A percentile compares a stretch with the other conserved stretches of the same genome.
Evolutionary conservation across 306 rosid genomes (phyloP).

Genomic region (Lathyrus oleraceus): DNA sequence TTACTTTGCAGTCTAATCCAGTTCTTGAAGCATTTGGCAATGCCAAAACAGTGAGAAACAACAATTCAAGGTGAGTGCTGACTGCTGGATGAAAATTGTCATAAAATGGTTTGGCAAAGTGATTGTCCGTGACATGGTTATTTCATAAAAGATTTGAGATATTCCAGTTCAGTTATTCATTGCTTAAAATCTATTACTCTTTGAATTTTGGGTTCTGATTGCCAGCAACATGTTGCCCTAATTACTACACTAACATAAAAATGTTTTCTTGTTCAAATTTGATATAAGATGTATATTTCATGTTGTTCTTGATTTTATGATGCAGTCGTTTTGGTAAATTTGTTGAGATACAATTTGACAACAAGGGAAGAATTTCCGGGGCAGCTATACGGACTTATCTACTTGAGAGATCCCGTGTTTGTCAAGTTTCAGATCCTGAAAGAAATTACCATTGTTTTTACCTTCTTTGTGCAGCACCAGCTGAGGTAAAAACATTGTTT

Average conservation of each 20-base stretch:
- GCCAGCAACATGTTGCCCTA: slow-evolving; percentile 21
- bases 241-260: not conserved
- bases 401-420: slow-evolving; percentile 99
- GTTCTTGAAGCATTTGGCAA: slow-evolving; percentile 99
- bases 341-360: slow-evolving; percentile 99
- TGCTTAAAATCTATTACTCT: slow-evolving; percentile 27
- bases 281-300: slow-evolving; percentile 26
- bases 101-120: slow-evolving; percentile 21
- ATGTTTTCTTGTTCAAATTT: slow-evolving; percentile 32
- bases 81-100: slow-evolving; percentile 14
- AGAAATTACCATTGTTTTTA: slow-evolving; percentile 99
- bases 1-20: slow-evolving; percentile 87
- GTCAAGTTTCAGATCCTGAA: slow-evolving; percentile 97
- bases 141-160: not conserved
- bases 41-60: slow-evolving; percentile 97
- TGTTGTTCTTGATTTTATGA: slow-evolving; percentile 40
- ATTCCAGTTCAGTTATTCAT: slow-evolving; percentile 1
- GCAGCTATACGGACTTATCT: slow-evolving; percentile 94
- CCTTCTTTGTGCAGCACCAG: slow-evolving; percentile 97
- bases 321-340: slow-evolving; percentile 99
- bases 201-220: slow-evolving; percentile 30
- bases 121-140: slow-evolving; percentile 8
- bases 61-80: slow-evolving; percentile 90
- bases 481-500: slow-evolving; percentile 64
- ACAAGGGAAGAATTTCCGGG: slow-evolving; percentile 98